Percentiles rank a stretch among this genome's conserved stretches.
Conservation (phyloP, 768 basidiomycete genomes). For the Lentinus tigrinus region DNA sequence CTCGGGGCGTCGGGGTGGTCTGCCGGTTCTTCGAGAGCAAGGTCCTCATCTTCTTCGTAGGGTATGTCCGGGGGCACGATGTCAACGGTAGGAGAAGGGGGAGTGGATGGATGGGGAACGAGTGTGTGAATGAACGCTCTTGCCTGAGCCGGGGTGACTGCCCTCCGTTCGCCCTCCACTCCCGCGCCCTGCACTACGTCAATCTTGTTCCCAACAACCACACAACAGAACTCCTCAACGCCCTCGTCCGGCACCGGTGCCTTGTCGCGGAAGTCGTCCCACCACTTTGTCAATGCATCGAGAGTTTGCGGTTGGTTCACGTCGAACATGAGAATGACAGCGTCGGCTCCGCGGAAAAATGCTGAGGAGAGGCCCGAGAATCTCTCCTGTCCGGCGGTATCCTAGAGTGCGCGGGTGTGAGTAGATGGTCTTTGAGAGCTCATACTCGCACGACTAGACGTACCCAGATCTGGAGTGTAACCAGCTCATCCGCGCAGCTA, state of each 20-base stretch:
- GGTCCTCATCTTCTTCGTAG: not conserved
- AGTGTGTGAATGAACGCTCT: slow-evolving; percentile 55
- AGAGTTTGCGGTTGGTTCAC: slow-evolving; percentile 67
- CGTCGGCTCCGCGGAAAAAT: slow-evolving; percentile 85
- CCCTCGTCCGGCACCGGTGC: slow-evolving; percentile 70
- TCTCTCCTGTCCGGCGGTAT: slow-evolving; percentile 86
- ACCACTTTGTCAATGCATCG: slow-evolving; percentile 65
- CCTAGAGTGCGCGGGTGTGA: slow-evolving; percentile 41
- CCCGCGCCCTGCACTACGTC: slow-evolving; percentile 42
- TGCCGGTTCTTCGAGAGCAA: slow-evolving; percentile 21
- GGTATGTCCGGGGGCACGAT: slow-evolving; percentile 1
- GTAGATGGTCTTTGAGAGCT: not conserved
- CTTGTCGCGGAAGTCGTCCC: slow-evolving; percentile 67
- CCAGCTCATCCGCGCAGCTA: slow-evolving; percentile 47
- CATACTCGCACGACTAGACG: slow-evolving; percentile 14
- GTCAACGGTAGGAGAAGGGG: slow-evolving; percentile 16
- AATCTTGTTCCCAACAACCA: slow-evolving; percentile 73
- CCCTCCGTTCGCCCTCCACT: slow-evolving; percentile 21
- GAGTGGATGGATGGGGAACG: slow-evolving; percentile 38
- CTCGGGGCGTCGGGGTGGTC: slow-evolving; percentile 21
- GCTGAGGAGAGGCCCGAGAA: slow-evolving; percentile 81
- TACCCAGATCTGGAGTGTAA: slow-evolving; percentile 73
- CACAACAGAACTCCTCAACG: slow-evolving; percentile 62
- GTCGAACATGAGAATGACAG: slow-evolving; percentile 79
- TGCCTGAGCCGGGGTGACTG: slow-evolving; percentile 45